Base-by-base conservation (phyloP, 2,329 filamentous ascomycete genomes). In the Colletotrichum lindemuthianum region DNA sequence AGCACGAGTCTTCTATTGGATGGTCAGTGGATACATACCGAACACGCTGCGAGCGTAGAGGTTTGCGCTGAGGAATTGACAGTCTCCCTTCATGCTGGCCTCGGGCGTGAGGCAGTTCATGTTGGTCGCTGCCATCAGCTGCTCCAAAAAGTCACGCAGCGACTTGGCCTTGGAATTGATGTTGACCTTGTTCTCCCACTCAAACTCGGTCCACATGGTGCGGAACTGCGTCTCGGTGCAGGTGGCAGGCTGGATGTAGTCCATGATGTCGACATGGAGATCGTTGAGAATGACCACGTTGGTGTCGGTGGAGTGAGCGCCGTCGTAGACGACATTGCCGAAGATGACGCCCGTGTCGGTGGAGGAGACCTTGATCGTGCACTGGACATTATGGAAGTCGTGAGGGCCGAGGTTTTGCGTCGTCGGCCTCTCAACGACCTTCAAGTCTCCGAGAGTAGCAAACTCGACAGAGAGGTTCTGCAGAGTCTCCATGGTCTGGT, bases 161-260 rank as follows among this genome's bases (percentile, higher is more conserved):
- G 88, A 91, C 83, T 95, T 97, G 70, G 92, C 93, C 84, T 97
- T 98, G 69, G 92, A 96, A 81, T 97, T 97, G 82, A 99, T 98
- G 82, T 99, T 99, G 78, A 99, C 95, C 87, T 99, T 99, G 83
- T 99, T 99, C 84, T 99, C 96, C 96, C 96, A 99, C 77, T 99
- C 96, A 70, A 99, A 99, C 76, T 99, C 96, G 41, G 96, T 99
- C 96, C 96, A 99, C 96, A 99, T 99, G n/a, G 93, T 97, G 65
- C 96, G 89, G 89, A 99, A 99, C 74, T 98, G 93, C 10, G 95
- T 97, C 83, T 99, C 96, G 5, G 93, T 96, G 84, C 96, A 99
- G 13, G 93, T 90, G 7, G 95, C 95, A 2, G 96, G 96, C 76
- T 98, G 95, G 73, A 99, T 99, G 81, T 99, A 99, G 80, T 99